Evolutionary conservation across 345 rosid species (phyloP).

Genomic region (Fremontodendron californicum): DNA sequence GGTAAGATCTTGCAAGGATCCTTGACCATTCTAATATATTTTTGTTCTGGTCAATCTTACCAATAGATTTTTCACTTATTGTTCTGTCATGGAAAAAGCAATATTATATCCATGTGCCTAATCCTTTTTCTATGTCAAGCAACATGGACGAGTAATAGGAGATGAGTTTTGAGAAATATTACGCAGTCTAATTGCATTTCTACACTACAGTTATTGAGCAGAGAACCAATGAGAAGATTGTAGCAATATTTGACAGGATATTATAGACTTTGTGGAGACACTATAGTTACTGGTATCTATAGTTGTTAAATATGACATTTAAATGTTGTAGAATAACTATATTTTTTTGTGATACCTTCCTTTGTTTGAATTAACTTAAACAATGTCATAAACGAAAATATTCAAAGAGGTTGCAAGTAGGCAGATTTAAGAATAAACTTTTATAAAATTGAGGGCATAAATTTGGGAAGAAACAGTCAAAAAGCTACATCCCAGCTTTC

Average conservation of each 20-base stretch:
- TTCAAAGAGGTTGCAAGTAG: not conserved
- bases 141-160: not conserved
- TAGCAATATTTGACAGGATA: not conserved
- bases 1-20: slow-evolving; percentile 38
- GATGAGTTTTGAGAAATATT: not conserved
- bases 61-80: not conserved
- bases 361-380: not conserved
- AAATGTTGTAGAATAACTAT: not conserved
- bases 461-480: too few species aligned
- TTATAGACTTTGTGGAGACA: not conserved
- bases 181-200: not conserved
- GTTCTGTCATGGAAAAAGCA: not conserved
- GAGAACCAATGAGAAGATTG: not conserved
- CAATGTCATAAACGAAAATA: not conserved
- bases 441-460: not conserved
- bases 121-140: not conserved
- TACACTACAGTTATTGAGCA: not conserved
- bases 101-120: not conserved
- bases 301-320: not conserved
- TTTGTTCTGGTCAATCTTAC: not conserved
- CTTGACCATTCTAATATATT: not conserved
- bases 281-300: not conserved
- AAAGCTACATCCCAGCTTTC: too few species aligned
- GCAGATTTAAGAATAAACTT: too few species aligned
- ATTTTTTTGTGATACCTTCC: not conserved